Percentiles rank a stretch among this genome's conserved stretches.
Evolutionary conservation across 1,139 yeast genomes (phyloP).

Genomic region (Hansenula lynferdii): DNA sequence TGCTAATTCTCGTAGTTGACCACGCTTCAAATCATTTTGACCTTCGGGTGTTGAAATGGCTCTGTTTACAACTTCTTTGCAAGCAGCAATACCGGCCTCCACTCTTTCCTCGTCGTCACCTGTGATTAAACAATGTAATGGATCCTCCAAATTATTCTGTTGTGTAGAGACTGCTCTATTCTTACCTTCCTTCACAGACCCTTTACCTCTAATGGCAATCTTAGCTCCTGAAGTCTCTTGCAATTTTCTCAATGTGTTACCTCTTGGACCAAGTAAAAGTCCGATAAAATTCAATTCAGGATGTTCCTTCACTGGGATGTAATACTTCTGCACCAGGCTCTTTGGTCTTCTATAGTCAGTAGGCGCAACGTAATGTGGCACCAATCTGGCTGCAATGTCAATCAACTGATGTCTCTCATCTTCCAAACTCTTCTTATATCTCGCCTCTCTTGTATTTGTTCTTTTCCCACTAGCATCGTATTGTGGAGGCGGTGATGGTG

Average conservation of each 20-base stretch:
- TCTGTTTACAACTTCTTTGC: constrained; percentile 73
- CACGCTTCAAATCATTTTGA: constrained; percentile 86
- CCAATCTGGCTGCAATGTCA: constrained; percentile 62
- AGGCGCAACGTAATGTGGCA: constrained; percentile 84
- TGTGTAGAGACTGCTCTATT: constrained; percentile 35
- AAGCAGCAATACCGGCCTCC: constrained; percentile 67
- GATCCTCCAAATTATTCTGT: constrained; percentile 60
- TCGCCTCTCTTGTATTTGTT: constrained; percentile 73
- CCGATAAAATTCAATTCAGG: constrained; percentile 96
- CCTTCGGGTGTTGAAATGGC: constrained; percentile 90
- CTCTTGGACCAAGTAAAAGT: constrained; percentile 89
- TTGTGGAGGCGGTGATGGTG: constrained; percentile 91
- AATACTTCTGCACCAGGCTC: constrained; percentile 74
- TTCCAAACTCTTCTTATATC: constrained; percentile 59
- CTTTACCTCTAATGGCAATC: constrained; percentile 87
- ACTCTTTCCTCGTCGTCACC: constrained; percentile 81
- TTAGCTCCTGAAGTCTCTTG: constrained; percentile 83
- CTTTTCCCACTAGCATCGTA: constrained; percentile 83
- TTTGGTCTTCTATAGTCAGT: constrained; percentile 69
- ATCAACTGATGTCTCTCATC: constrained; percentile 77
- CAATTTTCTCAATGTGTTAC: constrained; percentile 76
- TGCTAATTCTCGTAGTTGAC: constrained; percentile 89
- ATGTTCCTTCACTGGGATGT: constrained; percentile 79
- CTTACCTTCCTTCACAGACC: constrained; percentile 93
- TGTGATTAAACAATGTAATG: constrained; percentile 81